These are phyloP conservation scores for Pseudocercospora crystallina DNA, from an alignment of 2,329 filamentous ascomycete species.

Conservation along the genomic window DNA sequence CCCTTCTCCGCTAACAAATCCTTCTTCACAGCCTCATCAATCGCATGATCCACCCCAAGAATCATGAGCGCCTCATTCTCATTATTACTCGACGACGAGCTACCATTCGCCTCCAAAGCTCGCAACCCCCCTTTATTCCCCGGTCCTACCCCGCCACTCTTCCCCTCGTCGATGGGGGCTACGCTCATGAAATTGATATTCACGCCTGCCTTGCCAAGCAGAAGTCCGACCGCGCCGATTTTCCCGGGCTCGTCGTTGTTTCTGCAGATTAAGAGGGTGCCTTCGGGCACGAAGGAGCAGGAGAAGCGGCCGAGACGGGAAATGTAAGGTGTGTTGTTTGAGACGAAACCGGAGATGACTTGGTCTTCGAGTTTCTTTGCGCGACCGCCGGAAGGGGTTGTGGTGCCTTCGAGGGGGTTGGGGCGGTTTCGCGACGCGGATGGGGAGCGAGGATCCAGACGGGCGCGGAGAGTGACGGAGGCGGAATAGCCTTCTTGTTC, in stretches of 20 bases:
- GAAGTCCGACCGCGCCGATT: slow-evolving; percentile 74
- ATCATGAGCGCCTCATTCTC: slow-evolving; percentile 78
- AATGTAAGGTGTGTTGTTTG: slow-evolving; percentile 65
- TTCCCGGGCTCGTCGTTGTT: slow-evolving; percentile 82
- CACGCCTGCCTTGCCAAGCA: slow-evolving; percentile 67
- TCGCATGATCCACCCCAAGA: slow-evolving; percentile 66
- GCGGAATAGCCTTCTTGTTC: slow-evolving; percentile 66
- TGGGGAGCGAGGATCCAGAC: slow-evolving; percentile 33
- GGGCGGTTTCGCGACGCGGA: slow-evolving; percentile 25
- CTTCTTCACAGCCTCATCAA: slow-evolving; percentile 57
- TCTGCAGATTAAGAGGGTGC: slow-evolving; percentile 72
- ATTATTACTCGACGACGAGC: not conserved
- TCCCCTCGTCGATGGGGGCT: slow-evolving; percentile 52
- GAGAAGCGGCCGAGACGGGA: slow-evolving; percentile 71
- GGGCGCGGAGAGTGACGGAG: slow-evolving; percentile 67
- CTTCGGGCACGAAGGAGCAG: slow-evolving; percentile 70
- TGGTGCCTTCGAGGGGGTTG: slow-evolving; percentile 4
- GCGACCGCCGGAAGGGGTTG: slow-evolving; percentile 7
- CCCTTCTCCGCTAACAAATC: slow-evolving; percentile 52
- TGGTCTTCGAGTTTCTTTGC: slow-evolving; percentile 45
- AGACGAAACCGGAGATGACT: slow-evolving; percentile 66
- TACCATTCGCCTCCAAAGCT: slow-evolving; percentile 30
- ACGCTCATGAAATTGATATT: slow-evolving; percentile 84
- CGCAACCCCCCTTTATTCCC: slow-evolving; percentile 11
- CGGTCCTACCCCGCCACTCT: slow-evolving; percentile 22